Evolutionary conservation across 148 eudicot genomes (phyloP), one percentile per base, ranked within the genome.

Genomic region (Bassia scoparia): DNA sequence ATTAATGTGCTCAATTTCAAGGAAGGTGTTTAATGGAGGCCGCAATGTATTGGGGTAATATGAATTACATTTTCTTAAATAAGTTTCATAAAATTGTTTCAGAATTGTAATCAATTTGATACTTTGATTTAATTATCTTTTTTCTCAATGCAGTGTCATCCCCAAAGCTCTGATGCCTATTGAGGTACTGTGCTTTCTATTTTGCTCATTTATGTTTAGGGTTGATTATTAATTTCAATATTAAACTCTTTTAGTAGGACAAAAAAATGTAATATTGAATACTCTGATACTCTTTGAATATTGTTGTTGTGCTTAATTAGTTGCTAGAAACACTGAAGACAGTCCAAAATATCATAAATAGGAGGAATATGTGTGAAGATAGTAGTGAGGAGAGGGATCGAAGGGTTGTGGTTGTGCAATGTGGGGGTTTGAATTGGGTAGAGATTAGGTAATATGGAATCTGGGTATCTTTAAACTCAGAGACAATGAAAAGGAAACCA

Each of bases 21-120:
- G 84, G 77, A 80, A 87, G 79, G 92, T 89, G 61, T 74, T 71
- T 84, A 96, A 85, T 79, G 97, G 89, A 46, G 92, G 91, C 64
- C 88, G 98, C 80, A 86, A 86, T 89, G 97, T 90, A 76, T 87
- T 90, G 79, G 97, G 98, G 97, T 93, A 86, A 86, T 67, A 46
- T 44, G 41, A n/a, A n/a, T n/a, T n/a, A n/a, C n/a, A n/a, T 61
- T 68, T 10, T 48, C n/a, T 60, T 72, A 13, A 23, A 31, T 26
- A 64, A 71, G 49, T 53, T 69, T 53, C 37, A 18, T 17, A 41
- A 41, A 41, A 6, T 0, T 41, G 46, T 8, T 8, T 8, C n/a
- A n/a, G n/a, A 41, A 41, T 1, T 37, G n/a, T n/a, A 21, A 2
- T 60, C 13, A 30, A 29, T 72, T 41, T 50, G 72, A n/a, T n/a